Conservation (phyloP, 2,329 filamentous ascomycete species). For the Fusarium armeniacum region DNA sequence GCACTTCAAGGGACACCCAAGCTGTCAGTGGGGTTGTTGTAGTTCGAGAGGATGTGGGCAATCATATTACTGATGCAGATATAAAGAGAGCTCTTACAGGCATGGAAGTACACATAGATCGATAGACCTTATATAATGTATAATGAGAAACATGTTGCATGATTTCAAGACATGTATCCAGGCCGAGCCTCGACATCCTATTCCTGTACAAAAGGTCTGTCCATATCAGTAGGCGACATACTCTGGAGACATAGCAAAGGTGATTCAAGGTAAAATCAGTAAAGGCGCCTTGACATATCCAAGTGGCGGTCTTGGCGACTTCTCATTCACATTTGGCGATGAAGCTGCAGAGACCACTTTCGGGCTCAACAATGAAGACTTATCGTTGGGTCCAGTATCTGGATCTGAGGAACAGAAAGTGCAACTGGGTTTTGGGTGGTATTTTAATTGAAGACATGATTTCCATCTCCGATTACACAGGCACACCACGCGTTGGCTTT, state of each 20-base stretch:
- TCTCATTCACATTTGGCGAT: neutral
- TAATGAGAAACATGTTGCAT: neutral
- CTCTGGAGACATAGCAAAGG: neutral
- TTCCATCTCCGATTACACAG: neutral
- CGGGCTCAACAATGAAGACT: neutral
- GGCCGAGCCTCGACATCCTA: neutral
- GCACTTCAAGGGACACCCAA: neutral
- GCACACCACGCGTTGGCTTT: neutral
- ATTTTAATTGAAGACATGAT: neutral
- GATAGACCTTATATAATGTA: neutral
- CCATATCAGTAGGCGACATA: neutral
- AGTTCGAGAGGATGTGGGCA: neutral
- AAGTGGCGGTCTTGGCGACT: neutral
- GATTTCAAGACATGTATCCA: neutral
- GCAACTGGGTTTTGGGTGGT: neutral
- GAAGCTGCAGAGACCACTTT: neutral
- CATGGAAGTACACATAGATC: rapidly evolving
- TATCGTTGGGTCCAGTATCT: neutral
- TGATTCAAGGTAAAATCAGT: neutral
- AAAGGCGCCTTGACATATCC: neutral
- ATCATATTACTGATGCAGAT: neutral
- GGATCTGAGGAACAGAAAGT: neutral
- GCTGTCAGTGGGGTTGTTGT: neutral
- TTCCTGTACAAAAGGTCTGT: neutral
- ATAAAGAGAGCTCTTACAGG: neutral